Base-by-base conservation (phyloP, 176 grass and related monocot genomes). In the Carex littledalei region DNA sequence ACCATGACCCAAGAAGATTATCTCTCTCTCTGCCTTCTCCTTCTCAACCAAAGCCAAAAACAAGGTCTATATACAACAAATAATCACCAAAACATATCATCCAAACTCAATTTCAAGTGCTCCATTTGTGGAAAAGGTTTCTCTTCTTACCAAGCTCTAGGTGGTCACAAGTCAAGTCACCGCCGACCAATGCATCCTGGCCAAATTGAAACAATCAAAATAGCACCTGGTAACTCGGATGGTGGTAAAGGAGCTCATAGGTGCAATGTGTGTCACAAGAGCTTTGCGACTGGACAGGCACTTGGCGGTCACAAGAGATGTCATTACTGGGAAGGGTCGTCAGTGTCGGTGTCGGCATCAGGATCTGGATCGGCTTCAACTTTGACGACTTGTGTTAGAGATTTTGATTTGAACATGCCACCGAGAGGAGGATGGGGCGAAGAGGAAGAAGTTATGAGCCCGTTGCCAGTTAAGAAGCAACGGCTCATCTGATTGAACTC, bases 111-210 rank as follows among this genome's bases (percentile, higher is more conserved):
- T 3, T 94, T 93, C 86, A 86, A 53, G 60, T 97, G 94, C 85
- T 57, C 92, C 2, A 80, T 94, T 62, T 97, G 94, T 56, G 90
- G 92, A 16, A 97, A 94, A 84, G 85, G 88, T 9, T 97, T 97
- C 81, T 55, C 82, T 45, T 94, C 94, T 11, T 94, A 94, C 83
- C 94, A 97, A 85, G 94, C 94, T 20, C 85, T 97, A 39, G 94
- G 94, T 3, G 94, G 94, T 1, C 94, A 97, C 90, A 97, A 97
- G 77, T 97, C 94, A 3, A 97, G 94, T 86, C 94, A 97, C 88
- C 94, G 94, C 12, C 86, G 84, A 61, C 88, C 82, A 11, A 53
- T 82, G 1, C 57, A 67, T 21, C 81, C 20, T 0, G 81, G 17
- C 5, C 56, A 79, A 64, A 64, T 50, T 13, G 29, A 20, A 58